Evolutionary conservation across 2,329 filamentous ascomycete genomes (phyloP).

Genomic region (Claviceps sp.): DNA sequence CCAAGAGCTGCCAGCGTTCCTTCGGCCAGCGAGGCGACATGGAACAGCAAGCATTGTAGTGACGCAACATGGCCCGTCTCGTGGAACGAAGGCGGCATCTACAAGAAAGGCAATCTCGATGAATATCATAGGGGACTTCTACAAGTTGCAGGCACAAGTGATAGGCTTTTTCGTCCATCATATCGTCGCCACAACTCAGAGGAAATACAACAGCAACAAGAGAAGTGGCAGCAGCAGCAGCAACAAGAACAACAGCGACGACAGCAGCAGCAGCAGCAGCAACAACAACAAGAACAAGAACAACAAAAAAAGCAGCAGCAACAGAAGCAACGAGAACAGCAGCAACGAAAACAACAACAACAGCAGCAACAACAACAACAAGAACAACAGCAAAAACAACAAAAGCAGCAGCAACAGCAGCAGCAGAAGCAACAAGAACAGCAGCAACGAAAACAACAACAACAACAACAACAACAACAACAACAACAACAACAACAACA

Average conservation of each 20-base stretch:
- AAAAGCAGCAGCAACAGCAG: not conserved
- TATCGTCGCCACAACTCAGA: not conserved
- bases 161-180: not conserved
- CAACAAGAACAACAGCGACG: not conserved
- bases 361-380: not conserved
- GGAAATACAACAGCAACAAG: not conserved
- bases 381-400: not conserved
- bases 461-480: not conserved
- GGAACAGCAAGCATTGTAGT: not conserved
- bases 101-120: not conserved
- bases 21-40: not conserved
- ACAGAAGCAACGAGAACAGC: not conserved
- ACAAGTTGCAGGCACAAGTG: not conserved
- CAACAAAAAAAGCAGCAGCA: not conserved
- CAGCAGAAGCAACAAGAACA: not conserved
- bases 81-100: not conserved
- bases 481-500: not conserved
- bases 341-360: not conserved
- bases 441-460: not conserved
- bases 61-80: not conserved
- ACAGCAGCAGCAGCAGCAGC: not conserved
- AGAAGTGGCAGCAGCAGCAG: not conserved
- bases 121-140: constrained; percentile 3
- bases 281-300: not conserved
- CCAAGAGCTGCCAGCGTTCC: not conserved